Conservation (phyloP, 805 yeast species). For the Teunomyces aglyptinius region DNA sequence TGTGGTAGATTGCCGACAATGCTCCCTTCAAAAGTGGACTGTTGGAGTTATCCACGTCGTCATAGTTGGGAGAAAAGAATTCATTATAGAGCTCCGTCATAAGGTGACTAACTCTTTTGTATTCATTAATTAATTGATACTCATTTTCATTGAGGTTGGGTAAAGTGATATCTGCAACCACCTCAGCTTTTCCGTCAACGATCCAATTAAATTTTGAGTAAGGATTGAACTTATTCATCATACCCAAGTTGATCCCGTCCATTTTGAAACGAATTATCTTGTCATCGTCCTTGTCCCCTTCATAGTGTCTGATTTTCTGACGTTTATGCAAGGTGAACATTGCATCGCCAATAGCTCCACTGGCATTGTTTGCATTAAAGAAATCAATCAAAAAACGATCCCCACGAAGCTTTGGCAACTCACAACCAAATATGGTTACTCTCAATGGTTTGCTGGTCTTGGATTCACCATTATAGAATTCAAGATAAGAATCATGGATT, state of each 20-base stretch:
- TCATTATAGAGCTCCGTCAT: slow-evolving; percentile 28
- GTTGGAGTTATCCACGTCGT: slow-evolving; percentile 7
- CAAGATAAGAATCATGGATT: slow-evolving; percentile 52
- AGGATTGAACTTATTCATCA: slow-evolving; percentile 25
- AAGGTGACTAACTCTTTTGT: slow-evolving; percentile 23
- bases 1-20: slow-evolving; percentile 40
- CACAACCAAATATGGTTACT: slow-evolving; percentile 63
- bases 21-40: slow-evolving; percentile 38
- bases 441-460: slow-evolving; percentile 33
- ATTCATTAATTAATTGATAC: slow-evolving; percentile 14
- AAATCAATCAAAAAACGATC: slow-evolving; percentile 62
- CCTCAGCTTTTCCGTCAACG: slow-evolving; percentile 65
- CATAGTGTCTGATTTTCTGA: slow-evolving; percentile 53
- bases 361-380: slow-evolving; percentile 65
- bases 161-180: slow-evolving; percentile 69
- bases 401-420: slow-evolving; percentile 58
- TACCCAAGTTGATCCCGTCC: slow-evolving; percentile 41
- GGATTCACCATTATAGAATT: slow-evolving; percentile 27
- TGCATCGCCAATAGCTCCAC: slow-evolving; percentile 74
- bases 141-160: slow-evolving; percentile 46
- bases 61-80: slow-evolving; percentile 13
- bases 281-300: slow-evolving; percentile 25
- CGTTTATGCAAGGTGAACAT: slow-evolving; percentile 75
- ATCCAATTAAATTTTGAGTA: slow-evolving; percentile 66
- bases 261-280: slow-evolving; percentile 37